phyloP scores from a whole-genome alignment of 257 asterid species.

The Solanum piurae region DNA sequence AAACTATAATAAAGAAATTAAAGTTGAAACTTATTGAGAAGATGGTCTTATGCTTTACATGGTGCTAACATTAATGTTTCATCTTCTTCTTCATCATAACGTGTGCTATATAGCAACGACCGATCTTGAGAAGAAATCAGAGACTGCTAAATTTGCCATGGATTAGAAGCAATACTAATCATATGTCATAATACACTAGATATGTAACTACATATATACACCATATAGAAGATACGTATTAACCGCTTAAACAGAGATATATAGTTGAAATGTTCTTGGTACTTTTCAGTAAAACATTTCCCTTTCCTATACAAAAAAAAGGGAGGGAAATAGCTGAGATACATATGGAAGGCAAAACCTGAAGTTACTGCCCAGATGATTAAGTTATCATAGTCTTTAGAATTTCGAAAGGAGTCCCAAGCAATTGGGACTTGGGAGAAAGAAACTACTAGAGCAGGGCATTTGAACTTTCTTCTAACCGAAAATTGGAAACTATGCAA shows the following conservation, averaged over 20 bases:
- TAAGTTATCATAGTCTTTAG: neutral
- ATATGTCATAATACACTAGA: neutral
- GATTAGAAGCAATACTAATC: neutral
- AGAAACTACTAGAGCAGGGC: neutral
- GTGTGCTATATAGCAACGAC: neutral
- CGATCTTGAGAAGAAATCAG: neutral
- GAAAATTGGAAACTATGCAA: neutral
- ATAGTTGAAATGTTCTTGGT: neutral
- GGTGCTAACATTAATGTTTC: neutral
- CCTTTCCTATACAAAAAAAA: neutral
- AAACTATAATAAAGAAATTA: neutral
- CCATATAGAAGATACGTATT: neutral
- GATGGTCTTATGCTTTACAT: neutral
- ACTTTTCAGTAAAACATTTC: neutral
- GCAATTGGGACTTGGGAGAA: neutral
- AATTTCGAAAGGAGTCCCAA: neutral
- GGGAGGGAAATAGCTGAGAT: neutral
- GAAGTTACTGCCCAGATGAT: neutral
- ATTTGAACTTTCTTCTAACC: neutral
- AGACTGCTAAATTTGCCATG: neutral
- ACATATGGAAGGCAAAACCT: neutral
- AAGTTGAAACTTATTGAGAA: neutral
- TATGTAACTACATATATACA: neutral
- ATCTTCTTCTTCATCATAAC: neutral
- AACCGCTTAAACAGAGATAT: neutral